Conservation (phyloP, 768 basidiomycete species). For the Cantharellus anzutake region DNA sequence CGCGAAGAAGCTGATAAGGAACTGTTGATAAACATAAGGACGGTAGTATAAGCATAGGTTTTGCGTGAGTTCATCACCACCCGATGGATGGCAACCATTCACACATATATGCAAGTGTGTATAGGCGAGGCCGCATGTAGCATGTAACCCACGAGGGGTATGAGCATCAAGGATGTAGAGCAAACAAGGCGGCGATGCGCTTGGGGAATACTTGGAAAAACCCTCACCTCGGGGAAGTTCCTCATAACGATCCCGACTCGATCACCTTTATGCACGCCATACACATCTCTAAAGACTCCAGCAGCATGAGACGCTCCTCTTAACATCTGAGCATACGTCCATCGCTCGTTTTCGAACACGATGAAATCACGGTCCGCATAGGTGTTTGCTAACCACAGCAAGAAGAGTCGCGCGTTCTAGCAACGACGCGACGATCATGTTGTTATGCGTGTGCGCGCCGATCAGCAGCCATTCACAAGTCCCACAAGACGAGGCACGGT, state of each 20-base stretch:
- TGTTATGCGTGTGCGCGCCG: not conserved
- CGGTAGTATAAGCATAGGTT: too few species aligned
- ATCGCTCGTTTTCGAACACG: constrained; percentile 33
- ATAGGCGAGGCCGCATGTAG: too few species aligned
- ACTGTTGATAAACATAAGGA: too few species aligned
- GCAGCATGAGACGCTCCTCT: constrained; percentile 26
- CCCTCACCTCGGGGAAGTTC: constrained; percentile 30
- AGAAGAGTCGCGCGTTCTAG: constrained; percentile 15
- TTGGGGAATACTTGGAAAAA: not conserved
- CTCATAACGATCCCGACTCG: constrained; percentile 41
- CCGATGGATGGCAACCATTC: too few species aligned
- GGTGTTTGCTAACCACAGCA: constrained; percentile 26
- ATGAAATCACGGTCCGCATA: constrained; percentile 30
- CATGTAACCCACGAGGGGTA: too few species aligned
- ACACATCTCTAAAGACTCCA: constrained; percentile 24
- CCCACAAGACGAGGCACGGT: too few species aligned
- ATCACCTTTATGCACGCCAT: constrained; percentile 30
- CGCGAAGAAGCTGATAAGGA: constrained; percentile 34
- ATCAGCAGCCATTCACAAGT: not conserved
- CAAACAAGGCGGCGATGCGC: too few species aligned
- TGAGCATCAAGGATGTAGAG: too few species aligned
- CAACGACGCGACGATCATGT: not conserved
- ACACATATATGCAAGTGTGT: too few species aligned
- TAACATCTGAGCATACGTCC: constrained; percentile 30
- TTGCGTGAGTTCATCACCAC: too few species aligned